Base-by-base conservation (phyloP, 176 grass and related monocot species). In the Canna indica region DNA sequence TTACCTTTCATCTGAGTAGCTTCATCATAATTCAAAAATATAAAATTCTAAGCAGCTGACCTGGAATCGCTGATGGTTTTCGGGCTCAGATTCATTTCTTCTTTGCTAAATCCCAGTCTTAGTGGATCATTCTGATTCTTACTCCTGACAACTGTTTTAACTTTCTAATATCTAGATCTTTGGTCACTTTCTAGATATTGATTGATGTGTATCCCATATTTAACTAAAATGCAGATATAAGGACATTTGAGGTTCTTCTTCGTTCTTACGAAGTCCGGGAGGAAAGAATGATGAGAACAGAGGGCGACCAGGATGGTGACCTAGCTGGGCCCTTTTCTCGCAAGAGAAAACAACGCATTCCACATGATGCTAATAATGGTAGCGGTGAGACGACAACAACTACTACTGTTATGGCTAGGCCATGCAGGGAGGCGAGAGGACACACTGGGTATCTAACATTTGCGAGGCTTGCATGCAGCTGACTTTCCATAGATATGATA, bases 401-500 rank as follows among this genome's bases (percentile, higher is more conserved):
- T 67, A 29, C 82, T 25, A 77, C 52, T 45, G 44, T 97, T 68
- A 81, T 83, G 80, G 89, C 73, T 79, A 92, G 87, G 68, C 94
- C 89, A 15, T 83, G 77, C 64, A 79, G 80, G 63, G 83, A 45
- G 32, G 69, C 86, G 27, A 92, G 64, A 70, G 94, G 89, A 32
- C 94, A 97, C 80, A 97, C 88, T 38, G 89, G 94, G 29, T 97
- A 90, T 73, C 75, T 97, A 57, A 90, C 94, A 46, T 92, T 97
- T 58, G 88, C 84, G 24, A 92, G 94, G 67, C 84, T 78, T 44
- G 28, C 72, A 48, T 70, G 68, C 68, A 50, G 15, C 10, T 64
- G 60, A 64, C 22, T 54, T 20, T 20, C 20, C 17, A 54, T 54
- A 25, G 0, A 50, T 50, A 18, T 50, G n/a, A n/a, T n/a, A 4